These are phyloP conservation scores for Erigeron philadelphicus DNA, from an alignment of 140 eudicot genomes.

Conservation along the genomic window DNA sequence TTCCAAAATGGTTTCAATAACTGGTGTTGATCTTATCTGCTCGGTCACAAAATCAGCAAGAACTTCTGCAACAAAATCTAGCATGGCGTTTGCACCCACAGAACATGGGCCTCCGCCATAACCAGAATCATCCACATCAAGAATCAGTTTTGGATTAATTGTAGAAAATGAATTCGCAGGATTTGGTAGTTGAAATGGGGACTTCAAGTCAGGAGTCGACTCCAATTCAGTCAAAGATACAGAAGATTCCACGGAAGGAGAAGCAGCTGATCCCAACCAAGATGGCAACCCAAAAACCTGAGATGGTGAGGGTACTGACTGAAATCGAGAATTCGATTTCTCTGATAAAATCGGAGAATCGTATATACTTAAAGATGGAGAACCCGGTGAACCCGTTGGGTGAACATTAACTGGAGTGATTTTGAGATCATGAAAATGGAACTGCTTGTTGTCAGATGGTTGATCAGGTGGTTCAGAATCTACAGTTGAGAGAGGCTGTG, in stretches of 20 bases:
- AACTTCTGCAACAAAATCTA: slow-evolving; percentile 85
- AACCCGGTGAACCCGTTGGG: slow-evolving; percentile 56
- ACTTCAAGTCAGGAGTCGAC: slow-evolving; percentile 42
- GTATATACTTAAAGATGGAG: slow-evolving; percentile 43
- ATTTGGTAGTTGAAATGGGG: slow-evolving; percentile 38
- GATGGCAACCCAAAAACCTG: slow-evolving; percentile 68
- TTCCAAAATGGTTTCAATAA: slow-evolving; percentile 70
- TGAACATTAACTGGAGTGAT: slow-evolving; percentile 33
- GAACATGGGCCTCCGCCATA: slow-evolving; percentile 98
- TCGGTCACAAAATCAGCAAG: slow-evolving; percentile 84
- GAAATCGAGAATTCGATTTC: slow-evolving; percentile 45
- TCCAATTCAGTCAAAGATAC: slow-evolving; percentile 50
- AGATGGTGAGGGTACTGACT: slow-evolving; percentile 47
- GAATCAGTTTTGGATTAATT: slow-evolving; percentile 58
- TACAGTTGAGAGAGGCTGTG: not conserved
- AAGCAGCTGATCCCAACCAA: slow-evolving; percentile 56
- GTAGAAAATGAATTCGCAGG: slow-evolving; percentile 38
- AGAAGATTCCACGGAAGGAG: slow-evolving; percentile 69
- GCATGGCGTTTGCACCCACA: slow-evolving; percentile 82
- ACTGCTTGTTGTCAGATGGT: slow-evolving; percentile 37
- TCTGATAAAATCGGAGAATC: slow-evolving; percentile 81
- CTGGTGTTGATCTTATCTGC: slow-evolving; percentile 63
- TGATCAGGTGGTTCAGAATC: slow-evolving; percentile 34
- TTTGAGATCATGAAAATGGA: slow-evolving; percentile 42
- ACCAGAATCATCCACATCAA: slow-evolving; percentile 87